Evolutionary conservation across 805 yeast genomes (phyloP), one percentile per base, ranked within the genome.

Genomic region (Maudiozyma pseudohumilis): DNA sequence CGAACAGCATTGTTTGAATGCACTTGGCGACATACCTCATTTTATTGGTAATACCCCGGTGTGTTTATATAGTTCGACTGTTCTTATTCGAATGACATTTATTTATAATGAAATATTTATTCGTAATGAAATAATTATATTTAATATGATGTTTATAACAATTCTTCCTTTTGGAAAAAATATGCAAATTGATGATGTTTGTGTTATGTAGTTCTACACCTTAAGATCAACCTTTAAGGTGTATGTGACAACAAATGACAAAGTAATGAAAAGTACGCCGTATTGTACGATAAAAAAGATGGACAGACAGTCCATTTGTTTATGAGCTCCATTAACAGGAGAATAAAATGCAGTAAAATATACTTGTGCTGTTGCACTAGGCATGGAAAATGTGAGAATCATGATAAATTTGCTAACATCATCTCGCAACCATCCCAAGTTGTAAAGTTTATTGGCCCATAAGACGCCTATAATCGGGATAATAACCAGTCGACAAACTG

Each of bases 261-360:
- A 57, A 5, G 88, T 72, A 18, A 86, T 57, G 36, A 76, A 74
- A 38, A 86, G 60, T 5, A 75, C 53, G 2, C 70, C 49, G 49
- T 87, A 86, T 51, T 83, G 89, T 33, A 69, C 68, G 40, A 86
- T 70, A 44, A 85, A 70, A 19, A 72, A 67, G 9, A 82, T 66
- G 0, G 94, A 87, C 40, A 87, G 65, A 52, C 89, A 80, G 51
- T 87, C 94, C 76, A 86, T 75, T 56, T 85, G 88, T 4, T 47
- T 21, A 32, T 65, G 69, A 2, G 63, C 60, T 3, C 68, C 69
- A 5, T 63, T 66, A 4, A 81, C 74, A n/a, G 92, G 94, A 1
- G 88, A 77, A 59, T 80, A 84, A 52, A 85, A 77, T 3, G 95
- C 89, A 2, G 97, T 88, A 47, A 88, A 70, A 59, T 87, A 89